These are phyloP conservation scores for Magnaporthiopsis rhizophila DNA, from an alignment of 2,329 filamentous ascomycete genomes.

Conservation along the genomic window DNA sequence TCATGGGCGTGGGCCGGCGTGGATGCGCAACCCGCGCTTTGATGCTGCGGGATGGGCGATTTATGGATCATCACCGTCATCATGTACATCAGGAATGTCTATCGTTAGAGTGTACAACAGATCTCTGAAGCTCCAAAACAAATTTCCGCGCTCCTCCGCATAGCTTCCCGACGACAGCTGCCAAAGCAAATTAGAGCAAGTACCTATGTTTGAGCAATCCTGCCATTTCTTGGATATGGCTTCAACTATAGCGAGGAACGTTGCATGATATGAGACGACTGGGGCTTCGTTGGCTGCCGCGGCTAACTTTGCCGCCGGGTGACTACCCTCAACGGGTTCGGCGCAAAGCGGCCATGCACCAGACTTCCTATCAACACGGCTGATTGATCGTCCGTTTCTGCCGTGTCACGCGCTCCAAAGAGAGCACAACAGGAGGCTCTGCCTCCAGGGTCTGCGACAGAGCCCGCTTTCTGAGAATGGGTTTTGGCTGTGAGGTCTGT, in stretches of 20 bases:
- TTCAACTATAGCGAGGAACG: background rate
- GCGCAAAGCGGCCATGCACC: background rate
- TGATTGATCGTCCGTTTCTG: background rate
- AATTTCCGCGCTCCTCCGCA: background rate
- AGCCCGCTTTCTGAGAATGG: slow-evolving; percentile 4
- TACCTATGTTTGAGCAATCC: background rate
- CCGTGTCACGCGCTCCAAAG: background rate
- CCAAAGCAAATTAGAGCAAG: background rate
- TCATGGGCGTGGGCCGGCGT: background rate
- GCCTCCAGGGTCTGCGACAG: background rate
- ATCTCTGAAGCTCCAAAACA: background rate
- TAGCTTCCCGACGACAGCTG: background rate
- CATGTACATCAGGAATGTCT: background rate
- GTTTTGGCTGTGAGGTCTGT: background rate
- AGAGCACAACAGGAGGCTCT: background rate
- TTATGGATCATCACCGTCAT: background rate
- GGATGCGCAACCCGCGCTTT: background rate
- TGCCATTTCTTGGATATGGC: background rate
- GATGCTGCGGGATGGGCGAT: background rate
- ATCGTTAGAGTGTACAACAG: background rate
- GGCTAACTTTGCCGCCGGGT: background rate
- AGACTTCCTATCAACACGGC: background rate
- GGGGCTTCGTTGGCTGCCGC: too few species aligned
- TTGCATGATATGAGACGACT: background rate
- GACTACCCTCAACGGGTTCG: background rate